A percentile compares a stretch with the other conserved stretches of the same genome.
phyloP scores from a whole-genome alignment of 2,329 filamentous ascomycete genomes.

The Pseudogymnoascus sp. region DNA sequence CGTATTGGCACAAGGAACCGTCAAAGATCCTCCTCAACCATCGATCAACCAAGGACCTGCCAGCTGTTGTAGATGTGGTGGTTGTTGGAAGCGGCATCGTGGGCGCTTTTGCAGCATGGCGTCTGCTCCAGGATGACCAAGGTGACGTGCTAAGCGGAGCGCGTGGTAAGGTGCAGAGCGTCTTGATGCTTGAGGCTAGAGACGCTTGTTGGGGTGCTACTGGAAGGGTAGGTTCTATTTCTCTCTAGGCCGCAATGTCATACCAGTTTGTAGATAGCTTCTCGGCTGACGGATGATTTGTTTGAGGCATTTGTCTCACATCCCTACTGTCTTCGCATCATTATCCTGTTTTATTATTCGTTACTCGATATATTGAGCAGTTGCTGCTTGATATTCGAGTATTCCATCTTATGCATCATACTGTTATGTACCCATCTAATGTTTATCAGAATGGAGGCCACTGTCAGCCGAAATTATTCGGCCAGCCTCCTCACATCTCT shows the following conservation, averaged over 20 bases:
- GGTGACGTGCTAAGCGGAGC: slow-evolving; percentile 24
- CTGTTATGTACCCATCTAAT: not conserved
- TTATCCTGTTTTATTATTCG: not conserved
- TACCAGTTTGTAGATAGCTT: not conserved
- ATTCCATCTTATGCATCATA: not conserved
- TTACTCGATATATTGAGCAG: not conserved
- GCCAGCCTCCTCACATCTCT: slow-evolving; percentile 50
- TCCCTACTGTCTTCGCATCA: not conserved
- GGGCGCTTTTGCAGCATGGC: slow-evolving; percentile 62
- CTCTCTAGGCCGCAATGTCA: not conserved
- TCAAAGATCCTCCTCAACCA: slow-evolving; percentile 59
- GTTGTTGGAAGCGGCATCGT: slow-evolving; percentile 71
- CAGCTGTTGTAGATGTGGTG: slow-evolving; percentile 56
- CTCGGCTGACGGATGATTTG: not conserved
- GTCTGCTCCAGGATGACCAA: slow-evolving; percentile 42
- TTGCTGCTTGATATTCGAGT: not conserved
- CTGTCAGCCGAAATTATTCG: slow-evolving; percentile 65
- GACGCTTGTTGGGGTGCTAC: slow-evolving; percentile 81
- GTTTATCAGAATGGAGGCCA: slow-evolving; percentile 56
- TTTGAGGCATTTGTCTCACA: not conserved
- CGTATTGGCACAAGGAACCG: slow-evolving; percentile 68
- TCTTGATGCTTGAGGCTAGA: slow-evolving; percentile 69
- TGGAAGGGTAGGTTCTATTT: slow-evolving; percentile 53
- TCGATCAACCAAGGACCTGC: slow-evolving; percentile 56
- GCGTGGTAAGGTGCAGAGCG: slow-evolving; percentile 31